Base-by-base conservation (phyloP, 176 grass and related monocot genomes). In the Juncus effusus region DNA sequence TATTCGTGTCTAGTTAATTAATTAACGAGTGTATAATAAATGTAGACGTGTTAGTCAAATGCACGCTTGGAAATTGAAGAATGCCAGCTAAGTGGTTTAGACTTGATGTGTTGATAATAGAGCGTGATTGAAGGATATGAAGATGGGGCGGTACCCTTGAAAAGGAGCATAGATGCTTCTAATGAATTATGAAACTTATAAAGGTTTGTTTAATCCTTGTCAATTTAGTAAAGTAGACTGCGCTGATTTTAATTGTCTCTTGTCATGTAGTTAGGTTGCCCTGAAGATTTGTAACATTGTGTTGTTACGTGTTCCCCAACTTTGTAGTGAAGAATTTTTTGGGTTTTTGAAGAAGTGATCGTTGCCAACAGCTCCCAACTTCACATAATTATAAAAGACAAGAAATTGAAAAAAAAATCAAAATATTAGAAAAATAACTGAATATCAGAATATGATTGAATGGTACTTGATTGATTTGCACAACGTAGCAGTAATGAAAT, bases 121-220 rank as follows among this genome's bases (percentile, higher is more conserved):
- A 72, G 69, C 69, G 69, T 45, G 38, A 49, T 72, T 72, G 69
- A 72, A 60, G 69, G 69, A 59, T 35, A 36, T 58, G 55, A 41
- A 59, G 13, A 41, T 72, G 69, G 69, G 69, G 69, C 69, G 69
- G 69, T 72, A 72, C 39, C 13, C n/a, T 60, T 72, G 69, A 53
- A 28, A 59, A 72, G 69, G 54, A 60, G 54, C 69, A 72, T 38
- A 56, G 54, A 49, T 72, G 9, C 40, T 72, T 72, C 68, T 72
- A 72, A 72, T 72, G 38, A 37, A 5, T 47, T 9, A 9, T 6
- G 9, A 5, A 47, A 47, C 0, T 47, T 9, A 6, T 28, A 60
- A 60, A 36, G 38, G 35, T 57, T 59, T 45, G 58, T 58, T 59
- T 52, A 72, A 45, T 44, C 6, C 15, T 59, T 55, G 42, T 36